Base-by-base conservation (phyloP, 2,329 filamentous ascomycete genomes). In the Setomelanomma holmii region DNA sequence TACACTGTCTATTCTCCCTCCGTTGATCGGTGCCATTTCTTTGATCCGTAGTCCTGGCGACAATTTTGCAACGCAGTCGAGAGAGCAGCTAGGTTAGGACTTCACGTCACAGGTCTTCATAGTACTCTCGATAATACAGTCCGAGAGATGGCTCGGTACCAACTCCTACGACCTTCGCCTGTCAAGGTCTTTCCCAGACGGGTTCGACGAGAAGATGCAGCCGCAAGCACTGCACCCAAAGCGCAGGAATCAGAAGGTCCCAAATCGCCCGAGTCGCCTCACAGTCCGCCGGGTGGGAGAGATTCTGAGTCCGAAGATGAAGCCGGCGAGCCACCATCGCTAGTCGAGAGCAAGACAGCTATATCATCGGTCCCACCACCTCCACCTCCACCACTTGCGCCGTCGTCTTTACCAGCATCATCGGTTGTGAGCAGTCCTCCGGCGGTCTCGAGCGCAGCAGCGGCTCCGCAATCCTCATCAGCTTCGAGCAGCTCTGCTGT, bases 61-160 rank as follows among this genome's bases (percentile, higher is more conserved):
- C 68, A 47, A 50, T 55, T 53, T 45, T 51, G 55, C 43, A 22
- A 10, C 17, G 41, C 10, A 19, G 11, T 16, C 8, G 10, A 16
- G 10, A n/a, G 1, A 36, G 4, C 4, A 11, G 48, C 38, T 49
- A 49, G 40, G 46, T 16, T 45, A 40, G 27, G 27, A 6, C 27
- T 6, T 30, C 5, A 30, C 27, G 14, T 14, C 27, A 30, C 24
- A 27, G 45, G 21, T 40, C 40, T 53, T 53, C 38, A 36, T 61
- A 56, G 57, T 59, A 47, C 16, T 39, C 44, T 23, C 30, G 16
- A 7, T n/a, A n/a, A 36, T 12, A 58, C 10, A 12, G n/a, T n/a
- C n/a, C n/a, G n/a, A n/a, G n/a, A n/a, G n/a, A 73, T 73, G 70
- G 58, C 60, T 44, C 58, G 60, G 17, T 67, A 67, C 45, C 63